Conservation (phyloP, 805 yeast species). For the Ogataea haglerorum region DNA sequence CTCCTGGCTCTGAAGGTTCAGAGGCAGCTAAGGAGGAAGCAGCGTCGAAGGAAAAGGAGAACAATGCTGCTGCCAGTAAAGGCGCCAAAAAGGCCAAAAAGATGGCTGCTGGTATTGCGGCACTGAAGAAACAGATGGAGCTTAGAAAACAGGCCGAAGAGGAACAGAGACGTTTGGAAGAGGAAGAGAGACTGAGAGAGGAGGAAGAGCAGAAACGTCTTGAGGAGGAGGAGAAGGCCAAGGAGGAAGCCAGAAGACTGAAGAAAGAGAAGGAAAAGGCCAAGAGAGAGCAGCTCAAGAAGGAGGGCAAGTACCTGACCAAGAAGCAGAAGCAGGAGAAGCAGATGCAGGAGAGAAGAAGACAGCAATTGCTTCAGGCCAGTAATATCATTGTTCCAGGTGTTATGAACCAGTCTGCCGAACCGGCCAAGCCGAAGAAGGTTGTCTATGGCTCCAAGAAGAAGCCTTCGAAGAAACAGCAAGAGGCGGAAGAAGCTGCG, state of each 20-base stretch:
- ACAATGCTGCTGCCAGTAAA: slow-evolving; percentile 34
- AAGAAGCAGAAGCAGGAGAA: slow-evolving; percentile 95
- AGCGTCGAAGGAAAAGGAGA: slow-evolving; percentile 33
- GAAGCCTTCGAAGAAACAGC: slow-evolving; percentile 40
- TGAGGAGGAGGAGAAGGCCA: slow-evolving; percentile 62
- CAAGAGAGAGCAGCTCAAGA: slow-evolving; percentile 87
- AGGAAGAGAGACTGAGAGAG: slow-evolving; percentile 54
- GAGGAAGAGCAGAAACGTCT: slow-evolving; percentile 49
- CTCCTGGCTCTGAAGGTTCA: slow-evolving; percentile 13
- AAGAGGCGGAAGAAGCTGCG: slow-evolving; percentile 30
- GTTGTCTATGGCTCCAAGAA: slow-evolving; percentile 72
- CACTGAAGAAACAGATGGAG: slow-evolving; percentile 85
- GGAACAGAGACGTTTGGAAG: slow-evolving; percentile 68
- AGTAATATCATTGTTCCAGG: slow-evolving; percentile 77
- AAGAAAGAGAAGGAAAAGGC: slow-evolving; percentile 86
- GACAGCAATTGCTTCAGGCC: slow-evolving; percentile 74
- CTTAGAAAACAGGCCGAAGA: slow-evolving; percentile 85
- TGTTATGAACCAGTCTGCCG: slow-evolving; percentile 37
- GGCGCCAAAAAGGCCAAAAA: slow-evolving; percentile 50
- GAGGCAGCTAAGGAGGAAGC: slow-evolving; percentile 41
- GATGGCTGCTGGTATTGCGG: slow-evolving; percentile 88
- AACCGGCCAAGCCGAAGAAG: slow-evolving; percentile 51
- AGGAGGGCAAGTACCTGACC: slow-evolving; percentile 91
- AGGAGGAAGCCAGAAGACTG: slow-evolving; percentile 54
- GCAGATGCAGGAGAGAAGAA: slow-evolving; percentile 80